Base-by-base conservation (phyloP, 768 basidiomycete species). In the Pulveroboletus sp. region DNA sequence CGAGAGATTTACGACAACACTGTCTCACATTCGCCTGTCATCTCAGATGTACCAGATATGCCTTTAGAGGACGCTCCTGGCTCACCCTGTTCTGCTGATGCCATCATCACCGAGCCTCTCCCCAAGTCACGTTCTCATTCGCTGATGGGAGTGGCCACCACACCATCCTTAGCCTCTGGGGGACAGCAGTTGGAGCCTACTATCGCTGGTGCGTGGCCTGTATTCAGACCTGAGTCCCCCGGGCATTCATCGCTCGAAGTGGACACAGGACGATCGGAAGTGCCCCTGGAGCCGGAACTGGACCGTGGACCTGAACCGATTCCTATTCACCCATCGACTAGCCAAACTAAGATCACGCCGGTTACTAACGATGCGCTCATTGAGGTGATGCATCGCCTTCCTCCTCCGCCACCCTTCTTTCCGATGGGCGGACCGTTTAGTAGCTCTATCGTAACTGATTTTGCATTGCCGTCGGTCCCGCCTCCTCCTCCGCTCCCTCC, bases 131-230 rank as follows among this genome's bases (percentile, higher is more conserved):
- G 71, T 36, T 75, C 76, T 24, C 68, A 67, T 39, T 76, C 78
- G 6, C 76, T 78, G 0, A 77, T 80, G 71, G 76, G 76, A 17
- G 63, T 79, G 5, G 69, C 69, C 11, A 75, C 72, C 21, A 73
- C 72, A 1, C 66, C 71, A 14, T 56, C 65, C 10, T 46, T 54
- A 9, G 50, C 51, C 31, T 31, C 58, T 31, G 61, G 56, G 42
- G 52, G n/a, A 7, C 58, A 57, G 28, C 50, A 58, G 14, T 27
- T 54, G 6, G 77, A 77, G 18, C 75, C 73, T 21, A 57, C 58
- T 37, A 55, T 76, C 7, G 58, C 78, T 11, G 76, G 74, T 24
- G 74, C 73, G 26, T 77, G 75, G 71, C 73, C 76, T 10, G 55
- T 50, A 47, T 72, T 71, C 10, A 68, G 69, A 38, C 67, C 63